Conservation (phyloP, 768 basidiomycete species). For the Boletus vermiculosoides region DNA sequence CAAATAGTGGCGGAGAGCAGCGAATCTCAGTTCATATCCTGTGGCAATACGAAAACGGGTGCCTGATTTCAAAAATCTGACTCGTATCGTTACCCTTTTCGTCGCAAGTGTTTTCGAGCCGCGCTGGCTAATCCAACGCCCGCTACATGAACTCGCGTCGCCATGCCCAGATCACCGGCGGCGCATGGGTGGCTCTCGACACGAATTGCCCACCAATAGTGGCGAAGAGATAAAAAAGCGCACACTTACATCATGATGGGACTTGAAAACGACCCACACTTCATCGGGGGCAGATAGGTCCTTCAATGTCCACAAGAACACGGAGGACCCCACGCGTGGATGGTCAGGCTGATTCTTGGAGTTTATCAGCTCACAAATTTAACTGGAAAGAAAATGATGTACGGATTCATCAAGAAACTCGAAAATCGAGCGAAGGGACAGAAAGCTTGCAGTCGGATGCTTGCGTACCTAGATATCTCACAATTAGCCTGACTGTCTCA, state of each 20-base stretch:
- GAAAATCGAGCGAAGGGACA: conserved; percentile 28
- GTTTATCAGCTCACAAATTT: conserved; percentile 6
- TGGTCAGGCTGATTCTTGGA: conserved; percentile 14
- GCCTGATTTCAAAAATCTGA: conserved; percentile 21
- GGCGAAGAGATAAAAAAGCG: background rate
- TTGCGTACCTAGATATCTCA: conserved; percentile 25
- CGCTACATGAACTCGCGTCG: background rate
- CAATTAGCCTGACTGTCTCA: background rate
- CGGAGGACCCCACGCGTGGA: conserved; percentile 25
- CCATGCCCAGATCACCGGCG: background rate
- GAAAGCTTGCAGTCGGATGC: conserved; percentile 19
- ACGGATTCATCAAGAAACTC: conserved; percentile 23
- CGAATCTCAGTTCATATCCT: background rate
- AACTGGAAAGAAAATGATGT: background rate
- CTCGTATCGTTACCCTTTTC: conserved; percentile 15
- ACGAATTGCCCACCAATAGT: background rate
- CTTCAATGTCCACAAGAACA: conserved; percentile 49
- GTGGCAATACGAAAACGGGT: conserved; percentile 11
- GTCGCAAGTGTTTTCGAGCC: background rate
- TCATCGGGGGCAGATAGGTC: conserved; percentile 37
- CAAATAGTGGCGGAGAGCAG: conserved; percentile 1
- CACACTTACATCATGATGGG: conserved; percentile 59
- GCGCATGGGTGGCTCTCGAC: conserved; percentile 4
- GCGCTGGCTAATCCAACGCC: background rate
- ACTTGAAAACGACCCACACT: conserved; percentile 57